phyloP scores from a whole-genome alignment of 352 stramenopile species.

The Pythium dissimile region DNA sequence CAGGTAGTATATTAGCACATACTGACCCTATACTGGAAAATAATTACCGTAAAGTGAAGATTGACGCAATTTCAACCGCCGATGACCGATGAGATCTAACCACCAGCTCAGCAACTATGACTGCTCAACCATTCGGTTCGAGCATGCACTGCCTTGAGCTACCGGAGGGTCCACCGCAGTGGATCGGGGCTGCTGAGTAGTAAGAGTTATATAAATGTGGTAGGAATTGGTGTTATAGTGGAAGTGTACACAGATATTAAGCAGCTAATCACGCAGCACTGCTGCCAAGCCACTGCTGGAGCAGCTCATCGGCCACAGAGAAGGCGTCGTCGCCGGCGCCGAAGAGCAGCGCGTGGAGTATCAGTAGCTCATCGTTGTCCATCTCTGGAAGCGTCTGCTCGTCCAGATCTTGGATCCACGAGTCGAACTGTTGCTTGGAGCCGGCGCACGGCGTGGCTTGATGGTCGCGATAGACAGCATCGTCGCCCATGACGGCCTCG shows the following conservation, averaged over 20 bases:
- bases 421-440: not conserved
- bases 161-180: too few relatives aligned
- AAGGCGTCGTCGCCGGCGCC: constrained; percentile 11
- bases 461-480: not conserved
- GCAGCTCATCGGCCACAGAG: constrained; percentile 8
- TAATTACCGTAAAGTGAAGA: too few relatives aligned
- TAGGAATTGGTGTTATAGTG: not conserved
- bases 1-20: too few relatives aligned
- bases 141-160: too few relatives aligned
- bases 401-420: constrained; percentile 9
- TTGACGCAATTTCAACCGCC: too few relatives aligned
- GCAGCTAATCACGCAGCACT: not conserved
- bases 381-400: constrained; percentile 7
- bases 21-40: too few relatives aligned
- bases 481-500: constrained; percentile 1
- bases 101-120: too few relatives aligned
- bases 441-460: not conserved
- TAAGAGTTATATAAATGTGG: too few relatives aligned
- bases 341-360: constrained; percentile 19
- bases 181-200: too few relatives aligned
- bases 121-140: too few relatives aligned
- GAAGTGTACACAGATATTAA: not conserved
- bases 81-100: too few relatives aligned
- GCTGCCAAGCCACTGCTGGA: not conserved
- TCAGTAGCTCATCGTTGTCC: constrained; percentile 13